Evolutionary conservation across 768 basidiomycete genomes (phyloP).

Genomic region (Termitomyces eurrhizus): DNA sequence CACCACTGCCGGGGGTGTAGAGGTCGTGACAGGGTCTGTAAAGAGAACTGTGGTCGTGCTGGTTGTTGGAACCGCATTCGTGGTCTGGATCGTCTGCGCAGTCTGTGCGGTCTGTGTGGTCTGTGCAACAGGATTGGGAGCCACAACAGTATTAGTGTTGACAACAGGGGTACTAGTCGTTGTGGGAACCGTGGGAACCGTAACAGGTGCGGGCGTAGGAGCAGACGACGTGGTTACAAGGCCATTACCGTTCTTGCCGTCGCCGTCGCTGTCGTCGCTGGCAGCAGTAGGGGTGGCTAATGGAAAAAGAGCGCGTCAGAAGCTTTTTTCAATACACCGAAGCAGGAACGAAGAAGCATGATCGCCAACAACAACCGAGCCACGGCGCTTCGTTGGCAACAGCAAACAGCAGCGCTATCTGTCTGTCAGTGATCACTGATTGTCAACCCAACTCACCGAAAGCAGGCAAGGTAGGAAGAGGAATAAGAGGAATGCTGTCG

Average conservation of each 20-base stretch:
- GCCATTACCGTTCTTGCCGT: too few relatives aligned
- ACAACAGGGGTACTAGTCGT: background rate
- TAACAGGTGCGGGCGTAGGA: background rate
- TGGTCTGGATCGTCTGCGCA: background rate
- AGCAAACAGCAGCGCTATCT: background rate
- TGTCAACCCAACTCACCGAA: slow-evolving; percentile 1
- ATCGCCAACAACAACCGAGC: background rate
- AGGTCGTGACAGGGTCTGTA: background rate
- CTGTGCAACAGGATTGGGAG: background rate
- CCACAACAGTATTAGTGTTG: background rate
- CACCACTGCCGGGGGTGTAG: background rate
- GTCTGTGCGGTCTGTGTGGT: slow-evolving; percentile 1
- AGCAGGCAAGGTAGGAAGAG: slow-evolving; percentile 6
- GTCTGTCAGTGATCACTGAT: background rate
- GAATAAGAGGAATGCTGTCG: background rate
- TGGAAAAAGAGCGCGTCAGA: slow-evolving; percentile 1
- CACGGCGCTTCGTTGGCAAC: background rate
- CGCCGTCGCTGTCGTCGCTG: background rate
- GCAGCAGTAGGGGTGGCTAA: background rate
- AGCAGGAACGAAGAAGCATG: background rate
- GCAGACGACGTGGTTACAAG: background rate
- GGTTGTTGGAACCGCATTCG: slow-evolving; percentile 1
- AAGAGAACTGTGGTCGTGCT: slow-evolving; percentile 2
- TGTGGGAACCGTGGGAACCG: background rate
- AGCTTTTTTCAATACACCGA: background rate